phyloP scores from a whole-genome alignment of 2,329 filamentous ascomycete species.

The Hawksworthiomyces lignivorus region DNA sequence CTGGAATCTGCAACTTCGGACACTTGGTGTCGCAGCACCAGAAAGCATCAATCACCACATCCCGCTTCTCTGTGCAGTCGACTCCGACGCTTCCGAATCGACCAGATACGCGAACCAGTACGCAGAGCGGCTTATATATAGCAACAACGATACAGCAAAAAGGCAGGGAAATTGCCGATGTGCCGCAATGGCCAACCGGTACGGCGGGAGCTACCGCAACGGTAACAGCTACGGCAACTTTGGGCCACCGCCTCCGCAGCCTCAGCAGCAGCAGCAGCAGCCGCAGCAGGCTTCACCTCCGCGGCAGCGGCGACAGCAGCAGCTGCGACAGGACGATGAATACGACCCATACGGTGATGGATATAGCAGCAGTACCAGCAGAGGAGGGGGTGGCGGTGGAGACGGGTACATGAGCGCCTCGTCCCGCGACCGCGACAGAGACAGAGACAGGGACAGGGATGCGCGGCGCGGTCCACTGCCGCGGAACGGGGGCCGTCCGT shows the following conservation, averaged over 20 bases:
- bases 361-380: constrained; percentile 36
- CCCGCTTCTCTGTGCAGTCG: too few relatives aligned
- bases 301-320: neutral
- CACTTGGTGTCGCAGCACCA: too few relatives aligned
- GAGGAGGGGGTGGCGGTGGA: constrained; percentile 23
- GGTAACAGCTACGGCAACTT: constrained; percentile 36
- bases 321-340: constrained; percentile 30
- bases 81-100: too few relatives aligned
- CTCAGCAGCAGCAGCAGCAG: neutral
- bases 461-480: too few relatives aligned
- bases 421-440: neutral
- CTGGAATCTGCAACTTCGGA: too few relatives aligned
- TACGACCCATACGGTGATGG: constrained; percentile 43
- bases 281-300: constrained; percentile 7
- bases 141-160: too few relatives aligned
- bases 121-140: too few relatives aligned
- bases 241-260: constrained; percentile 20
- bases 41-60: too few relatives aligned
- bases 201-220: constrained; percentile 39
- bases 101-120: too few relatives aligned
- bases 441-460: too few relatives aligned
- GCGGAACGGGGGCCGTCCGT: too few relatives aligned
- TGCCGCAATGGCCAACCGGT: constrained; percentile 50
- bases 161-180: too few relatives aligned
- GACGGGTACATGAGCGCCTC: constrained; percentile 17